Evolutionary conservation across 2,329 filamentous ascomycete genomes (phyloP).

Genomic region (Botrytis hyacinthi): DNA sequence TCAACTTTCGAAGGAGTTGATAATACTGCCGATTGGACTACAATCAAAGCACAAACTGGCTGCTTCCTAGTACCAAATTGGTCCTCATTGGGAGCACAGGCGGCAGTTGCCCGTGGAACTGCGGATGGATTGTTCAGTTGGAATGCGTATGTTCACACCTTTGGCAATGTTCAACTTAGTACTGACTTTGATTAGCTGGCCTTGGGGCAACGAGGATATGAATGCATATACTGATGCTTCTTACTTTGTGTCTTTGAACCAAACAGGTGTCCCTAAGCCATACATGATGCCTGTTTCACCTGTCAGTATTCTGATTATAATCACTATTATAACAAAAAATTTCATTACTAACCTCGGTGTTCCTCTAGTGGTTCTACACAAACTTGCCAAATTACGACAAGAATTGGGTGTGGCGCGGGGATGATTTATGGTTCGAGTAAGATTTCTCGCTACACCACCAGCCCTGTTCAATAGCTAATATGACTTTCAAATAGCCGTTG

Average conservation of each 20-base stretch:
- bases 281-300: slow-evolving; percentile 1
- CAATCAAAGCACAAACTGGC: background rate
- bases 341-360: background rate
- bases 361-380: slow-evolving; percentile 1
- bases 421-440: background rate
- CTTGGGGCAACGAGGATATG: background rate
- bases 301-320: background rate
- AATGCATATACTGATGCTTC: slow-evolving; percentile 2
- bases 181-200: slow-evolving; percentile 1
- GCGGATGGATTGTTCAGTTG: slow-evolving; percentile 2
- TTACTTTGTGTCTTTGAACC: slow-evolving; percentile 4
- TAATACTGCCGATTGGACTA: background rate
- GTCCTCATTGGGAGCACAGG: background rate
- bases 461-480: background rate
- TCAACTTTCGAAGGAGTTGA: slow-evolving; percentile 3
- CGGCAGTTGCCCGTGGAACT: background rate
- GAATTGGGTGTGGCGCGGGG: slow-evolving; percentile 4
- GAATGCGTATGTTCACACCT: background rate
- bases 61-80: background rate
- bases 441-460: background rate
- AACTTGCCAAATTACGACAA: slow-evolving; percentile 4
- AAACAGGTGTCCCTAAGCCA: background rate
- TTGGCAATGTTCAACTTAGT: background rate
- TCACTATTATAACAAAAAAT: background rate
- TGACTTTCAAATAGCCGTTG: background rate